Evolutionary conservation across 2,329 filamentous ascomycete species (phyloP).

Genomic region (Rugonectria rugulosa): DNA sequence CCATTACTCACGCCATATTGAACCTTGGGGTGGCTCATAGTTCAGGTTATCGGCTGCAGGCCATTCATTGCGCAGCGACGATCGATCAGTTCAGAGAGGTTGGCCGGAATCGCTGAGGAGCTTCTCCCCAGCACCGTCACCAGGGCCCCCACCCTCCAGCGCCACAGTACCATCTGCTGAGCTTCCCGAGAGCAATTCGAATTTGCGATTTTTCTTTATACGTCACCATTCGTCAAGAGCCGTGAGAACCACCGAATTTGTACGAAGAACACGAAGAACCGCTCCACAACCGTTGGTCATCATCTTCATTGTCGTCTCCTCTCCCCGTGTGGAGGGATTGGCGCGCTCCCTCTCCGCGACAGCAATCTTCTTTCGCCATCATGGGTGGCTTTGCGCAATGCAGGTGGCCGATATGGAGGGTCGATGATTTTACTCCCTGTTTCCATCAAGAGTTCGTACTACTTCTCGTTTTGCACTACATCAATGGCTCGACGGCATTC

Average conservation of each 20-base stretch:
- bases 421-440: slow-evolving; percentile 70
- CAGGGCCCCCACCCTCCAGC: slow-evolving; percentile 27
- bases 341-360: slow-evolving; percentile 17
- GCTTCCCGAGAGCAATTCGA: slow-evolving; percentile 16
- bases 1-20: slow-evolving; percentile 1
- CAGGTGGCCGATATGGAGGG: slow-evolving; percentile 65
- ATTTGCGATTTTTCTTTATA: neutral
- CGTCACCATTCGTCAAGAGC: slow-evolving; percentile 7
- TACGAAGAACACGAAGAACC: too few relatives aligned
- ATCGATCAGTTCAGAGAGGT: neutral
- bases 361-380: slow-evolving; percentile 31
- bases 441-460: slow-evolving; percentile 71
- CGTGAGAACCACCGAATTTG: slow-evolving; percentile 13
- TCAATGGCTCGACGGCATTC: slow-evolving; percentile 2
- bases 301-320: slow-evolving; percentile 18
- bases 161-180: slow-evolving; percentile 24
- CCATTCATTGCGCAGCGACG: neutral
- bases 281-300: slow-evolving; percentile 19
- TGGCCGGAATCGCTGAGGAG: slow-evolving; percentile 20
- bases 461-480: slow-evolving; percentile 4
- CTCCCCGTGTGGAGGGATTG: slow-evolving; percentile 26
- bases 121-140: slow-evolving; percentile 26
- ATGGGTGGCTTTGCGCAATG: slow-evolving; percentile 61
- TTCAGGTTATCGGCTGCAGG: neutral
- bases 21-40: neutral